Evolutionary conservation across 805 yeast genomes (phyloP).

Genomic region (Lipomyces japonicus): DNA sequence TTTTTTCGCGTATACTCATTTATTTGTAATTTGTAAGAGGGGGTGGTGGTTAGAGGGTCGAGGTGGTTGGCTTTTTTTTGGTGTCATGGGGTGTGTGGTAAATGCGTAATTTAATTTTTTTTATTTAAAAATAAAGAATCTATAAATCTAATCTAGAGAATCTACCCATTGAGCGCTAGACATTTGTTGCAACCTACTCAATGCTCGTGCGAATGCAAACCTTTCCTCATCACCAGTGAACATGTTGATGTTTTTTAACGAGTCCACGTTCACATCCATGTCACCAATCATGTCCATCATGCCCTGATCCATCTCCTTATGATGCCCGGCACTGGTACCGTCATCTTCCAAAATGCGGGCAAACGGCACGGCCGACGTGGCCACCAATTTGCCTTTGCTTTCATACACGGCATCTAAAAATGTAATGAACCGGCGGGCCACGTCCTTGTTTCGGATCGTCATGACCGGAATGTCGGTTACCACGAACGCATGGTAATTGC

Average conservation of each 20-base stretch:
- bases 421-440: slow-evolving; percentile 86
- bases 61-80: neutral
- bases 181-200: slow-evolving; percentile 89
- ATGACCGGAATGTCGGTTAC: slow-evolving; percentile 89
- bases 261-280: slow-evolving; percentile 70
- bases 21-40: neutral
- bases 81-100: neutral
- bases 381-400: slow-evolving; percentile 80
- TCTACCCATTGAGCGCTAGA: slow-evolving; percentile 90
- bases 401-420: slow-evolving; percentile 95
- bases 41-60: neutral
- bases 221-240: slow-evolving; percentile 92
- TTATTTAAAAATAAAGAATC: neutral
- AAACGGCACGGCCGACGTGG: slow-evolving; percentile 83
- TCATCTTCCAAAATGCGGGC: slow-evolving; percentile 76
- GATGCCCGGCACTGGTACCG: slow-evolving; percentile 53
- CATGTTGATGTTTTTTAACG: slow-evolving; percentile 35
- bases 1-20: neutral
- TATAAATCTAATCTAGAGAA: slow-evolving; percentile 6
- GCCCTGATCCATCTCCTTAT: slow-evolving; percentile 45
- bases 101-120: no score
- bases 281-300: slow-evolving; percentile 49
- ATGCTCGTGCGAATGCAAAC: slow-evolving; percentile 94
- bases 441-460: slow-evolving; percentile 72
- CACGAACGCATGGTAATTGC: slow-evolving; percentile 70